Evolutionary conservation across 2,329 filamentous ascomycete species (phyloP).

Genomic region (Verticillium alfalfae): DNA sequence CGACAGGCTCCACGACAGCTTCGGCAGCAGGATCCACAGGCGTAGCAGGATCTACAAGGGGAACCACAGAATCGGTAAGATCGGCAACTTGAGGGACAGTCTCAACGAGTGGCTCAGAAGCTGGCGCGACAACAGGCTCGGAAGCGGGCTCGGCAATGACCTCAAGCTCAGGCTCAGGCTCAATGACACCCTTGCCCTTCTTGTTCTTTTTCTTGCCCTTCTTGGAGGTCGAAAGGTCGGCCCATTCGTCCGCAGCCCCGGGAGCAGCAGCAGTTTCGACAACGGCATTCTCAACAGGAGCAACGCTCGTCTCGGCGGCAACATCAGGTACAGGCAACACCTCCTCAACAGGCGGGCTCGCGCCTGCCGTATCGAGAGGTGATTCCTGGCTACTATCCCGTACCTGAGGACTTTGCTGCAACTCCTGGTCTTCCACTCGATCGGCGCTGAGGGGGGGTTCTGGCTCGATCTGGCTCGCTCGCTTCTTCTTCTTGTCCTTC

Average conservation of each 20-base stretch:
- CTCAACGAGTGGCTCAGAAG: not conserved
- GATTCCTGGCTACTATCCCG: slow-evolving; percentile 2
- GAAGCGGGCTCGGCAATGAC: not conserved
- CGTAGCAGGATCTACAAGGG: not conserved
- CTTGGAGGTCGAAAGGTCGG: not conserved
- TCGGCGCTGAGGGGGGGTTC: not conserved
- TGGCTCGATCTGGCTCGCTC: slow-evolving; percentile 2
- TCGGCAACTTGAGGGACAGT: not conserved
- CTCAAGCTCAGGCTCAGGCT: not conserved
- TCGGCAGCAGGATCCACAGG: not conserved
- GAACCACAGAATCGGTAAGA: not conserved
- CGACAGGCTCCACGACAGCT: not conserved
- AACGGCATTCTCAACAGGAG: not conserved
- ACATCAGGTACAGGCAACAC: not conserved
- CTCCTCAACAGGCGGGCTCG: not conserved
- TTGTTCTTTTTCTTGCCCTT: slow-evolving; percentile 7
- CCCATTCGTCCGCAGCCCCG: not conserved
- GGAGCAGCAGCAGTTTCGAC: not conserved
- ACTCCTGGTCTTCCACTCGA: slow-evolving; percentile 3
- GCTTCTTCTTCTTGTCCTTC: slow-evolving; percentile 13
- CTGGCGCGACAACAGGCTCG: not conserved
- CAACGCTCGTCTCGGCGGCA: not conserved
- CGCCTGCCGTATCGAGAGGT: slow-evolving; percentile 1
- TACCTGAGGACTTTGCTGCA: slow-evolving; percentile 4
- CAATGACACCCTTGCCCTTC: slow-evolving; percentile 13